Evolutionary conservation across 495 filamentous ascomycete species (phyloP).

Genomic region (Hyaloscypha hepaticicola): DNA sequence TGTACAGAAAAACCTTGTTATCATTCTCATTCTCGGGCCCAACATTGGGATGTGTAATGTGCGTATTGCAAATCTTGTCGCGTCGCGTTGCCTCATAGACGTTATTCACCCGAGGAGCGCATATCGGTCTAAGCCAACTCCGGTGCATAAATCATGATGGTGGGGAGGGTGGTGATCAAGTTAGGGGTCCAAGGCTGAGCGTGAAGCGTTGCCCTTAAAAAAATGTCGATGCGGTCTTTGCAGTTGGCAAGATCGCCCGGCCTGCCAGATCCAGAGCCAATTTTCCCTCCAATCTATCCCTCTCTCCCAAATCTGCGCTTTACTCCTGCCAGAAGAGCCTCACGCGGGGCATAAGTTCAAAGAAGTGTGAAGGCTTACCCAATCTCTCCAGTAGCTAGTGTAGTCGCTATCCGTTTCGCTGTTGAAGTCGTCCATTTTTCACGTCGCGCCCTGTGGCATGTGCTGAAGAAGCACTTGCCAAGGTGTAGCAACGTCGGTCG

Average conservation of each 20-base stretch:
- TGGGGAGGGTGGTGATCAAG: not conserved
- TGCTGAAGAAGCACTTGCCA: constrained; percentile 31
- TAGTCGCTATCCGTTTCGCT: constrained; percentile 99
- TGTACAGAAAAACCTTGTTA: not conserved
- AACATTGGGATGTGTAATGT: not conserved
- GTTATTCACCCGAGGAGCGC: not conserved
- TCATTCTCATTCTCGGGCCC: not conserved
- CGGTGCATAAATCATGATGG: not conserved
- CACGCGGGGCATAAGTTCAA: constrained; percentile 16
- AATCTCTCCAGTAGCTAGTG: constrained; percentile 98
- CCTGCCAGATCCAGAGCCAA: not conserved
- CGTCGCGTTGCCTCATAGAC: not conserved
- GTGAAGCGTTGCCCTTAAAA: not conserved
- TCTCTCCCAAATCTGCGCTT: not conserved
- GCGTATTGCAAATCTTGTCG: not conserved
- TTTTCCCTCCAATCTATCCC: not conserved
- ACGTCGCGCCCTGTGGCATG: constrained; percentile 25
- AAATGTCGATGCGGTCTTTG: not conserved
- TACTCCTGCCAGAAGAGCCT: not conserved
- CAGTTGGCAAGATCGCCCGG: not conserved
- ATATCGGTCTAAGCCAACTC: not conserved
- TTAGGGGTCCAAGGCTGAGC: not conserved
- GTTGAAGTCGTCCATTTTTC: constrained; percentile 85
- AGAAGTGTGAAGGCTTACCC: constrained; percentile 64
- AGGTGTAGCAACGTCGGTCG: constrained; percentile 23